Evolutionary conservation across 345 rosid species (phyloP).

Genomic region (Linum tenue): DNA sequence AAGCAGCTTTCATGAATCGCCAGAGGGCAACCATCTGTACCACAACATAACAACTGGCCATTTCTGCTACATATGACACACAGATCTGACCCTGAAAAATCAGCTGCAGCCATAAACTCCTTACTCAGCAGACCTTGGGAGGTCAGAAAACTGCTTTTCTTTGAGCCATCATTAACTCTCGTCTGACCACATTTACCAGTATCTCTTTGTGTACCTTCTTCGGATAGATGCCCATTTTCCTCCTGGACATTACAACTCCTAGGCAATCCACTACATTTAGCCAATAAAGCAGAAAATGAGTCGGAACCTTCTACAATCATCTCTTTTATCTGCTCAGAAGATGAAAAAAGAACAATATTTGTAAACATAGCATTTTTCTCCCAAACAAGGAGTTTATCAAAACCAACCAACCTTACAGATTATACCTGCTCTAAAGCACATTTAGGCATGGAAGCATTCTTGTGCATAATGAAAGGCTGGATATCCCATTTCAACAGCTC

Average conservation of each 20-base stretch:
- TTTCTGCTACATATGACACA: conserved; percentile 46
- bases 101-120: conserved; percentile 14
- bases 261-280: conserved; percentile 26
- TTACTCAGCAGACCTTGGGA: conserved; percentile 17
- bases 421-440: conserved; percentile 40
- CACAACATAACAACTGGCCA: conserved; percentile 39
- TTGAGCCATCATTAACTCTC: conserved; percentile 22
- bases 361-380: background rate
- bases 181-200: conserved; percentile 18
- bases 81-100: conserved; percentile 29
- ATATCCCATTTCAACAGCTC: conserved; percentile 42
- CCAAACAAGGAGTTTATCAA: conserved; percentile 2
- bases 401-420: background rate
- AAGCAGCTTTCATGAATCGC: conserved; percentile 43
- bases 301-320: conserved; percentile 21
- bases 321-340: conserved; percentile 42
- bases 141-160: conserved; percentile 31
- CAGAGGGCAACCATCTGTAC: conserved; percentile 34
- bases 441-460: conserved; percentile 41
- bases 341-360: conserved; percentile 5
- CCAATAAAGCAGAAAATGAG: conserved; percentile 28
- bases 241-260: too few relatives aligned
- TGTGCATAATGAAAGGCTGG: conserved; percentile 37
- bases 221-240: conserved; percentile 14
- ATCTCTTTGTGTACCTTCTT: conserved; percentile 22